Evolutionary conservation across 345 rosid species (phyloP).

Genomic region (Pelargonium nanum): DNA sequence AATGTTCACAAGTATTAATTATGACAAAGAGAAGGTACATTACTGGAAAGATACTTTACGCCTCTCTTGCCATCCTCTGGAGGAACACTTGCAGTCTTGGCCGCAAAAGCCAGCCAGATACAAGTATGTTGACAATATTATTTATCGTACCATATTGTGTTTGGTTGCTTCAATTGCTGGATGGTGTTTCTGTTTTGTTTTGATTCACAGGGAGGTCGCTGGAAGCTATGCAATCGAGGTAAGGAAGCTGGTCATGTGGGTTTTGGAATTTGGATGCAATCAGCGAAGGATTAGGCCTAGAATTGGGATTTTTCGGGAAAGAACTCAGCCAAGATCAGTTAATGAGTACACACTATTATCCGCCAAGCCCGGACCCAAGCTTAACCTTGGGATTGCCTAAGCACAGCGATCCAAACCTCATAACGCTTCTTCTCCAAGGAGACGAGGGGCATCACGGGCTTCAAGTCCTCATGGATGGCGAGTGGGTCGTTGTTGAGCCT

Average conservation of each 20-base stretch:
- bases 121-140: not conserved
- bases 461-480: conserved; percentile 24
- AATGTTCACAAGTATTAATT: conserved; percentile 15
- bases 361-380: conserved; percentile 31
- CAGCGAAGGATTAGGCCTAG: conserved; percentile 27
- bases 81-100: conserved; percentile 10
- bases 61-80: conserved; percentile 16
- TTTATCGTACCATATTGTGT: not conserved
- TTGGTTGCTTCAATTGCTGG: not conserved
- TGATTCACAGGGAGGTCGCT: conserved; percentile 13
- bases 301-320: conserved; percentile 10
- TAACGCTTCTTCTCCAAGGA: conserved; percentile 25
- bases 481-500: conserved; percentile 28
- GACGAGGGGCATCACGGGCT: conserved; percentile 19
- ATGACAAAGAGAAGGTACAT: conserved; percentile 12
- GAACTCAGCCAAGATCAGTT: conserved; percentile 7
- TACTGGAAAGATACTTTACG: conserved; percentile 11
- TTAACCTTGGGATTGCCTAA: conserved; percentile 25
- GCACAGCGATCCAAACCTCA: conserved; percentile 20
- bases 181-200: not conserved
- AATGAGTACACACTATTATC: conserved; percentile 18
- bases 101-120: conserved; percentile 9
- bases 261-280: conserved; percentile 25
- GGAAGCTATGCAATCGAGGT: conserved; percentile 19
- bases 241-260: conserved; percentile 21